Evolutionary conservation across 257 asterid species (phyloP).

Genomic region (Solanum sejunctum): DNA sequence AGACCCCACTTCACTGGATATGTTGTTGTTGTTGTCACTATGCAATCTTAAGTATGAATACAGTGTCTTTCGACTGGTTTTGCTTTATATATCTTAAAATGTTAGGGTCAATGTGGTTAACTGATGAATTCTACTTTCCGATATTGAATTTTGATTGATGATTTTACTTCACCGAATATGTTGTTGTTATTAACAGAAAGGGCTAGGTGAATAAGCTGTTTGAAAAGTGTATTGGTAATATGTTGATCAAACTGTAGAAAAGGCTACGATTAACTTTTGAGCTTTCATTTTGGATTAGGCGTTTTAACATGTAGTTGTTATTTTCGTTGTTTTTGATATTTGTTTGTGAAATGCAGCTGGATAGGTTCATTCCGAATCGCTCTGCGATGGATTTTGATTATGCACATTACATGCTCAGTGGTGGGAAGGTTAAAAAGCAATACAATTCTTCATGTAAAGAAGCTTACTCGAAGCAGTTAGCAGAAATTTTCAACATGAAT

Average conservation of each 20-base stretch:
- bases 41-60: neutral
- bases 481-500: constrained; percentile 77
- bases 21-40: too few relatives aligned
- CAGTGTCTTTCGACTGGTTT: neutral
- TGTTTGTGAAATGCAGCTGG: constrained; percentile 41
- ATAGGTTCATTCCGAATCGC: constrained; percentile 89
- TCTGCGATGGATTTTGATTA: constrained; percentile 90
- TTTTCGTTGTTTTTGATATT: neutral
- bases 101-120: neutral
- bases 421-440: constrained; percentile 73
- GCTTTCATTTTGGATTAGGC: neutral
- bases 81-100: neutral
- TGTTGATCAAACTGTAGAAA: neutral
- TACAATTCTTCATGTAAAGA: constrained; percentile 72
- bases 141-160: neutral
- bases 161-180: neutral
- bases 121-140: neutral
- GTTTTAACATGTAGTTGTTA: neutral
- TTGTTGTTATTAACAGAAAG: neutral
- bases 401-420: constrained; percentile 79
- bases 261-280: neutral
- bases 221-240: neutral
- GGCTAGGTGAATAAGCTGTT: neutral
- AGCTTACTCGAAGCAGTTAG: constrained; percentile 74
- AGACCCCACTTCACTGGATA: too few relatives aligned